A percentile compares a stretch with the other conserved stretches of the same genome.
Conservation (phyloP, 441 rosid species). For the Euphorbia celastroides region DNA sequence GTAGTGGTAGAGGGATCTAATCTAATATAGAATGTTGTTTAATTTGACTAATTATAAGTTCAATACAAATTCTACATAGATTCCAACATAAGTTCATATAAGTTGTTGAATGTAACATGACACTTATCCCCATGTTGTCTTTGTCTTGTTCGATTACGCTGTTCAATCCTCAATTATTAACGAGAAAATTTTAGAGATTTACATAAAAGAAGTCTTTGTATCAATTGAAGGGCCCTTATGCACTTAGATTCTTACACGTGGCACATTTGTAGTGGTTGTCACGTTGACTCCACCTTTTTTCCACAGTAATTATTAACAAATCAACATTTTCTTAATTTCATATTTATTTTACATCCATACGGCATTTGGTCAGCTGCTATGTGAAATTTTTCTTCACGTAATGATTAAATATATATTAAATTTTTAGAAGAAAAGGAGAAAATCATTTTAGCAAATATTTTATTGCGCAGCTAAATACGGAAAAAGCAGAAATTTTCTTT, state of each 20-base stretch:
- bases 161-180: background rate
- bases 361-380: background rate
- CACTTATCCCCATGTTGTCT: background rate
- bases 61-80: no score
- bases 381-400: no score
- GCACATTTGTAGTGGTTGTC: background rate
- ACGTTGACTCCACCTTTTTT: background rate
- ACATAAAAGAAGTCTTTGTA: slow-evolving; percentile 17
- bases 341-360: no score
- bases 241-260: background rate
- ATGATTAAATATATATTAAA: no score
- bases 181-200: background rate
- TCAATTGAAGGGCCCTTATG: slow-evolving; percentile 16
- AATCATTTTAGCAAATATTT: background rate
- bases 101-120: no score
- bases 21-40: no score
- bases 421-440: background rate
- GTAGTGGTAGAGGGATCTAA: no score
- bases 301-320: background rate
- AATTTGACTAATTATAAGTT: no score
- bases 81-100: no score
- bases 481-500: no score
- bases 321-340: background rate
- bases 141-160: background rate
- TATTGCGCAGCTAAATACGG: background rate